These are phyloP conservation scores for Aspergillus neotritici DNA, from an alignment of 2,329 filamentous ascomycete species.

Conservation along the genomic window DNA sequence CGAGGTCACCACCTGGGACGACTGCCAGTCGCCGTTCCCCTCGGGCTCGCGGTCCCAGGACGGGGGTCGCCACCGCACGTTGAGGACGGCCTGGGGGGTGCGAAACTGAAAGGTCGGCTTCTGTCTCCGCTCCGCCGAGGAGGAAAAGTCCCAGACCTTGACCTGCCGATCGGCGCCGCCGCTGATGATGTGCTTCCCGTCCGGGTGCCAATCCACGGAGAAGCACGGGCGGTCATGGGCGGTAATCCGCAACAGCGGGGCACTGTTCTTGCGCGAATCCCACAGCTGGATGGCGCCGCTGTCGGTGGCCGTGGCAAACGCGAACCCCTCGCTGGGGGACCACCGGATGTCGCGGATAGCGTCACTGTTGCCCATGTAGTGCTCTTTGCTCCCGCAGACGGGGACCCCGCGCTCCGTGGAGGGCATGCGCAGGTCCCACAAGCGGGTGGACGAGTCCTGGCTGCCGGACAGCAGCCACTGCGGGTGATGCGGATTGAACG, in stretches of 20 bases:
- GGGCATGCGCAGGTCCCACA: slow-evolving; percentile 59
- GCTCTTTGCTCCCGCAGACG: slow-evolving; percentile 50
- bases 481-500: slow-evolving; percentile 59
- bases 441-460: slow-evolving; percentile 58
- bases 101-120: slow-evolving; percentile 55
- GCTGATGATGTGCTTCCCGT: slow-evolving; percentile 59
- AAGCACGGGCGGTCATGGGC: slow-evolving; percentile 58
- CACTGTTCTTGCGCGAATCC: slow-evolving; percentile 55
- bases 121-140: slow-evolving; percentile 50
- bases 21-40: slow-evolving; percentile 52
- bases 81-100: slow-evolving; percentile 57
- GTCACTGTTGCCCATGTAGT: slow-evolving; percentile 54
- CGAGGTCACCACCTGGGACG: slow-evolving; percentile 57
- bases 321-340: slow-evolving; percentile 57
- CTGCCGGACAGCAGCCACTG: slow-evolving; percentile 58
- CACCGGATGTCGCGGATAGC: slow-evolving; percentile 60
- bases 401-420: slow-evolving; percentile 44
- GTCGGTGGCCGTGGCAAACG: slow-evolving; percentile 61
- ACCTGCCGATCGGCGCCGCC: slow-evolving; percentile 58
- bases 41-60: slow-evolving; percentile 50
- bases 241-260: slow-evolving; percentile 55
- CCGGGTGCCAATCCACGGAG: slow-evolving; percentile 62
- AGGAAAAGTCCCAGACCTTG: slow-evolving; percentile 60
- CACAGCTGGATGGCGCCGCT: slow-evolving; percentile 59
- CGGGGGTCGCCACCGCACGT: slow-evolving; percentile 58